Evolutionary conservation across 1,284 basidiomycete species (phyloP).

Genomic region (Cryptococcus maquisensis): DNA sequence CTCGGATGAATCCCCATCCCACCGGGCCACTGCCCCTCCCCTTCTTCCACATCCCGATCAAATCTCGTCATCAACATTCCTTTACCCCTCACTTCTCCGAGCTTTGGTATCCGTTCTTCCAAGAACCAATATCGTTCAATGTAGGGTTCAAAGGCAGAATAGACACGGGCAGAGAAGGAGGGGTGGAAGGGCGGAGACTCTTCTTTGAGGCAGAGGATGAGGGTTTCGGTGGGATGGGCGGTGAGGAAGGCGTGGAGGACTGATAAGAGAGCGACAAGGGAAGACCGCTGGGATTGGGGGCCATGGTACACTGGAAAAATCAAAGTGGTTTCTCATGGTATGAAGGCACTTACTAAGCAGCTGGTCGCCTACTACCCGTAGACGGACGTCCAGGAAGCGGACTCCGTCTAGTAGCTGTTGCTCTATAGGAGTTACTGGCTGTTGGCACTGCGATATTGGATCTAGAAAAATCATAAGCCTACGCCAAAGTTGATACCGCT

Average conservation of each 20-base stretch:
- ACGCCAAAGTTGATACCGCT: not conserved
- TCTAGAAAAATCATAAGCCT: conserved; percentile 9
- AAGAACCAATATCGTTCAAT: conserved; percentile 68
- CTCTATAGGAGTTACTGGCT: conserved; percentile 30
- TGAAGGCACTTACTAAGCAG: conserved; percentile 33
- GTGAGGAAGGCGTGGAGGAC: conserved; percentile 62
- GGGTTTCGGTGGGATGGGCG: conserved; percentile 61
- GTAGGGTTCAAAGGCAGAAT: conserved; percentile 56
- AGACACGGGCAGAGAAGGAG: conserved; percentile 63
- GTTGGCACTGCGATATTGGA: conserved; percentile 47
- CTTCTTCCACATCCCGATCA: conserved; percentile 55
- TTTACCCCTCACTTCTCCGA: conserved; percentile 78
- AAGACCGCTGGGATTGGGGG: conserved; percentile 64
- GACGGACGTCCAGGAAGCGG: conserved; percentile 72
- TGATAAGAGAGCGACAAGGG: conserved; percentile 59
- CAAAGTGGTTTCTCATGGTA: not conserved
- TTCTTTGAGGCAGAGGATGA: conserved; percentile 81
- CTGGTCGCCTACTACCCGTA: conserved; percentile 61
- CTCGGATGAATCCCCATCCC: conserved; percentile 74
- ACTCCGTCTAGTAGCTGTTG: conserved; percentile 53
- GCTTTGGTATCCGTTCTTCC: conserved; percentile 66
- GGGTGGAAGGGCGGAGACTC: conserved; percentile 54
- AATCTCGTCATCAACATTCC: conserved; percentile 78
- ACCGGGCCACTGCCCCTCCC: conserved; percentile 48
- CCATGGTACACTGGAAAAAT: conserved; percentile 68